Conservation (phyloP, 768 basidiomycete genomes). For the Rhodosporidiobolus odoratus region DNA sequence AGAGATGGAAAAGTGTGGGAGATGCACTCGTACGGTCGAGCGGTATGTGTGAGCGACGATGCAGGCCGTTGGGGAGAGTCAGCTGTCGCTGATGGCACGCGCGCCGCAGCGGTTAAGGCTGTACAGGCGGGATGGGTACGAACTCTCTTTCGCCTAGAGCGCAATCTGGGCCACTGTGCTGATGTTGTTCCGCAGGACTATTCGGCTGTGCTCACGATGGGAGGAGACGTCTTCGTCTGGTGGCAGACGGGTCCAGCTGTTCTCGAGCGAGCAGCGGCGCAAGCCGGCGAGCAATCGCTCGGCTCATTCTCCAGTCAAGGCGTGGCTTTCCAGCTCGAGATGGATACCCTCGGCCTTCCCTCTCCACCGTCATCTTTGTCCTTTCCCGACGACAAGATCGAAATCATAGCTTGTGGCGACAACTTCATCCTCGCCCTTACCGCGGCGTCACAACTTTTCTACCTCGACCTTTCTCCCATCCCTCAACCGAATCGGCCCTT, state of each 20-base stretch:
- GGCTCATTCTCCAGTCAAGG: background rate
- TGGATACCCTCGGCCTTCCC: slow-evolving; percentile 32
- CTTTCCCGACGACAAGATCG: slow-evolving; percentile 49
- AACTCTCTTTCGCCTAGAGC: too few species aligned
- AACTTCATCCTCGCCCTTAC: slow-evolving; percentile 71
- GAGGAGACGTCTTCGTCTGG: slow-evolving; percentile 70
- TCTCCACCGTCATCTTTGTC: background rate
- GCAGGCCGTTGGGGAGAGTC: slow-evolving; percentile 6
- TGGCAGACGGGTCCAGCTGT: slow-evolving; percentile 48
- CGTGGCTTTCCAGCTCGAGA: slow-evolving; percentile 17
- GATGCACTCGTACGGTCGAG: slow-evolving; percentile 71
- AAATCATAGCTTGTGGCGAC: slow-evolving; percentile 76
- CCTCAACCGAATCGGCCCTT: slow-evolving; percentile 41
- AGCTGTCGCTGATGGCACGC: background rate
- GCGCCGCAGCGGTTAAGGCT: background rate
- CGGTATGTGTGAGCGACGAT: slow-evolving; percentile 15
- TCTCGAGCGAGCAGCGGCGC: background rate
- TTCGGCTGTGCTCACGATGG: slow-evolving; percentile 64
- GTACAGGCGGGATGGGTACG: slow-evolving; percentile 24
- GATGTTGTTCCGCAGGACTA: too few species aligned
- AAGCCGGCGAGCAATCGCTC: slow-evolving; percentile 12
- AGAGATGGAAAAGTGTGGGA: slow-evolving; percentile 61
- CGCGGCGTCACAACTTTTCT: slow-evolving; percentile 69
- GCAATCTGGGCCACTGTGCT: too few species aligned
- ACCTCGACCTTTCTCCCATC: slow-evolving; percentile 50